A percentile compares a stretch with the other conserved stretches of the same genome.
These are phyloP conservation scores for Holtermannia corniformis DNA, from an alignment of 768 basidiomycete species.

Conservation along the genomic window DNA sequence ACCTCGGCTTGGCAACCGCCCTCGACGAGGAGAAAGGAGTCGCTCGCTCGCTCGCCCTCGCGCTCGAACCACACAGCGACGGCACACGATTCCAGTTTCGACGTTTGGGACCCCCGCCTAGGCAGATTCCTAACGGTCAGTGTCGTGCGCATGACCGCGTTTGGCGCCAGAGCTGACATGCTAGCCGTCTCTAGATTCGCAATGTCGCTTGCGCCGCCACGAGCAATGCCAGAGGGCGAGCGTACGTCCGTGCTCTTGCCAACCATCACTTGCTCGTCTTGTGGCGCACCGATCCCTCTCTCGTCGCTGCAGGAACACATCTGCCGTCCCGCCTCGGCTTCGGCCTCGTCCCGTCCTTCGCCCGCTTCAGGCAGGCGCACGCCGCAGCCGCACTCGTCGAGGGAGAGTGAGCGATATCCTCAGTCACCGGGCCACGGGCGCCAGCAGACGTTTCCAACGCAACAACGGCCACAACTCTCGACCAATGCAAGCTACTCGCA, in stretches of 20 bases:
- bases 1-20: too few relatives aligned
- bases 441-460: too few relatives aligned
- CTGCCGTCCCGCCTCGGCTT: conserved; percentile 45
- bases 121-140: too few relatives aligned
- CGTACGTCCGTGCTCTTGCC: conserved; percentile 70
- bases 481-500: background rate
- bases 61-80: too few relatives aligned
- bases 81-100: too few relatives aligned
- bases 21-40: too few relatives aligned
- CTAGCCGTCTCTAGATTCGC: too few relatives aligned
- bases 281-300: conserved; percentile 60
- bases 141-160: too few relatives aligned
- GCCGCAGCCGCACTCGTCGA: background rate
- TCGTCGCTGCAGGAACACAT: conserved; percentile 66
- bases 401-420: background rate
- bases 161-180: too few relatives aligned
- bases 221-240: conserved; percentile 22
- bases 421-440: background rate
- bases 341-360: background rate
- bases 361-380: conserved; percentile 2
- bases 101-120: too few relatives aligned
- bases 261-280: conserved; percentile 74
- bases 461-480: background rate
- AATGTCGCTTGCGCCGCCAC: conserved; percentile 24
- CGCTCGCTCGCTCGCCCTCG: too few relatives aligned